These are phyloP conservation scores for Lyophyllum shimeji DNA, from an alignment of 768 basidiomycete species.

Conservation along the genomic window DNA sequence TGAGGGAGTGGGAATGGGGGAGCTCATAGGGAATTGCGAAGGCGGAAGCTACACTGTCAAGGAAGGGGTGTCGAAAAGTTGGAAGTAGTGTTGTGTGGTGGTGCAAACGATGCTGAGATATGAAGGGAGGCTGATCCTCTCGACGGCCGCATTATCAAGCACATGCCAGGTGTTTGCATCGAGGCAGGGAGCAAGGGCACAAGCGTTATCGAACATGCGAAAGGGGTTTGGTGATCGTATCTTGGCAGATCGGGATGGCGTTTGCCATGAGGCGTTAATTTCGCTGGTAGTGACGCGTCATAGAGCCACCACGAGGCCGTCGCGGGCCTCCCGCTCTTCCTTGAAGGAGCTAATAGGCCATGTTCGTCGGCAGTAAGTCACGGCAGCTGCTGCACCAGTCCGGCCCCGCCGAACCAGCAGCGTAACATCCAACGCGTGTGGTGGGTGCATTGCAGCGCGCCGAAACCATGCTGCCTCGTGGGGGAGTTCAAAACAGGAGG, in stretches of 20 bases:
- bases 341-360: no score
- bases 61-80: conserved; percentile 13
- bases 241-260: not conserved
- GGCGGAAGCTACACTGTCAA: no score
- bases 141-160: conserved; percentile 33
- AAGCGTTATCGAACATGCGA: not conserved
- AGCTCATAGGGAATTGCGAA: conserved; percentile 24
- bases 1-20: conserved; percentile 26
- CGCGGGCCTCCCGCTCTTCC: not conserved
- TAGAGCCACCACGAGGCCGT: not conserved
- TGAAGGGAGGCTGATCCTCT: conserved; percentile 15
- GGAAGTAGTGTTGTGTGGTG: conserved; percentile 9
- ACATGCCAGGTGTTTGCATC: conserved; percentile 42
- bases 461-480: not conserved
- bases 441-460: not conserved
- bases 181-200: conserved; percentile 29
- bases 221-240: not conserved
- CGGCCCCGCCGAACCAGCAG: not conserved
- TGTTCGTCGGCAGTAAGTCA: no score
- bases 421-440: not conserved
- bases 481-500: not conserved
- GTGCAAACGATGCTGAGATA: conserved; percentile 13
- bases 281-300: not conserved
- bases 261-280: not conserved
- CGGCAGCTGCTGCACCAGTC: not conserved